Evolutionary conservation across 2,329 filamentous ascomycete species (phyloP).

Genomic region (Ascochyta rabiei): DNA sequence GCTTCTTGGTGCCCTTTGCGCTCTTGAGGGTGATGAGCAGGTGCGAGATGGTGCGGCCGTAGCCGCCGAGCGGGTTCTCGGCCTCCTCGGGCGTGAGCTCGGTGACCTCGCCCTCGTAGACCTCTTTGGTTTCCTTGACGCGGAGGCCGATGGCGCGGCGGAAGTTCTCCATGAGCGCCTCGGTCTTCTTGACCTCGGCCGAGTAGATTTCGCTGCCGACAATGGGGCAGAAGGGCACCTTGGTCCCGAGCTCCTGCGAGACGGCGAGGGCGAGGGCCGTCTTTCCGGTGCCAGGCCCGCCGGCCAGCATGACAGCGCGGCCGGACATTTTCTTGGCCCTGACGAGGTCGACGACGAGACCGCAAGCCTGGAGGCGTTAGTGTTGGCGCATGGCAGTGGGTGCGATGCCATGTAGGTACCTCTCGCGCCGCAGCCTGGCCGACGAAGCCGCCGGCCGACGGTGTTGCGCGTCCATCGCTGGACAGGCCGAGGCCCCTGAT

Average conservation of each 20-base stretch:
- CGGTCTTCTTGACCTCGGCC: constrained; percentile 98
- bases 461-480: constrained; percentile 81
- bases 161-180: constrained; percentile 99
- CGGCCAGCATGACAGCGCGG: constrained; percentile 88
- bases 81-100: constrained; percentile 97
- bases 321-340: constrained; percentile 97
- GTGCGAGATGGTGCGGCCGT: constrained; percentile 96
- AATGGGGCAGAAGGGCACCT: constrained; percentile 98
- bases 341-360: constrained; percentile 94
- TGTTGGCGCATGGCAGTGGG: no score
- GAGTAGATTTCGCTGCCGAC: constrained; percentile 98
- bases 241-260: constrained; percentile 95
- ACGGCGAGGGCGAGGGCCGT: constrained; percentile 94
- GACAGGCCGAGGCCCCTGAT: constrained; percentile 94
- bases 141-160: constrained; percentile 91
- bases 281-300: constrained; percentile 93
- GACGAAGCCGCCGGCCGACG: constrained; percentile 75
- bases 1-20: constrained; percentile 95
- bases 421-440: constrained; percentile 88
- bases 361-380: constrained; percentile 71
- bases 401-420: no score
- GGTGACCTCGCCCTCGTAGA: constrained; percentile 98
- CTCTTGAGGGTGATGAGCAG: constrained; percentile 94
- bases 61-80: constrained; percentile 95
- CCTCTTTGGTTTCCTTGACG: constrained; percentile 98